A percentile compares a stretch with the other conserved stretches of the same genome.
Conservation (phyloP, 257 asterid genomes). For the Scutellaria baicalensis region DNA sequence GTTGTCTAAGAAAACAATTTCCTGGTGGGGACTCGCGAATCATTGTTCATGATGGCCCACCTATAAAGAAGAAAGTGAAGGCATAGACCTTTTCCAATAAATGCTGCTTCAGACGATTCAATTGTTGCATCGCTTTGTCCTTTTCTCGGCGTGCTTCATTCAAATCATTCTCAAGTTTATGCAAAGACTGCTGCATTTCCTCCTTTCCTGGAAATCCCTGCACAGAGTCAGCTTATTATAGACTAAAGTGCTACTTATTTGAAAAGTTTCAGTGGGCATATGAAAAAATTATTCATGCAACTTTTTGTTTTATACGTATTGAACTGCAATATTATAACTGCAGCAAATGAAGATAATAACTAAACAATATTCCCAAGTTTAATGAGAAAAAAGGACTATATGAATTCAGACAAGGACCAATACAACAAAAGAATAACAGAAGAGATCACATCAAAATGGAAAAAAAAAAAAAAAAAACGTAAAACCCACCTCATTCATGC, state of each 20-base stretch:
- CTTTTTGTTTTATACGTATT: not conserved
- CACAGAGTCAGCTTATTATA: slow-evolving; percentile 24
- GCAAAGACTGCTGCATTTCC: slow-evolving; percentile 57
- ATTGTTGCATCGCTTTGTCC: slow-evolving; percentile 76
- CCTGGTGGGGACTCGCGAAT: not conserved
- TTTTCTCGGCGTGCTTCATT: slow-evolving; percentile 54
- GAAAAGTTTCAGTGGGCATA: not conserved
- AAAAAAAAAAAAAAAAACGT: not conserved
- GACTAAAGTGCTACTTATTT: slow-evolving; percentile 13
- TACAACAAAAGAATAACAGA: not conserved
- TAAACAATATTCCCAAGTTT: not conserved
- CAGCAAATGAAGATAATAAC: not conserved
- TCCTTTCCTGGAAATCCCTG: slow-evolving; percentile 56
- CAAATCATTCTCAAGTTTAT: slow-evolving; percentile 72
- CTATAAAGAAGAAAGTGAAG: not conserved
- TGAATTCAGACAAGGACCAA: slow-evolving; percentile 1
- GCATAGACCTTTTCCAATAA: slow-evolving; percentile 77
- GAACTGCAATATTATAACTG: slow-evolving; percentile 4
- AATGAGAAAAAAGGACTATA: not conserved
- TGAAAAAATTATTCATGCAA: not conserved
- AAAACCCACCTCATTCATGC: slow-evolving; percentile 45
- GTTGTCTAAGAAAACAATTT: not conserved
- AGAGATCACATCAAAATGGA: not conserved
- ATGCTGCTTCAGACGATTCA: slow-evolving; percentile 95
- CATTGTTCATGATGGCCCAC: slow-evolving; percentile 14